Conservation (phyloP, 768 basidiomycete genomes). For the Phylloporus arenicola region DNA sequence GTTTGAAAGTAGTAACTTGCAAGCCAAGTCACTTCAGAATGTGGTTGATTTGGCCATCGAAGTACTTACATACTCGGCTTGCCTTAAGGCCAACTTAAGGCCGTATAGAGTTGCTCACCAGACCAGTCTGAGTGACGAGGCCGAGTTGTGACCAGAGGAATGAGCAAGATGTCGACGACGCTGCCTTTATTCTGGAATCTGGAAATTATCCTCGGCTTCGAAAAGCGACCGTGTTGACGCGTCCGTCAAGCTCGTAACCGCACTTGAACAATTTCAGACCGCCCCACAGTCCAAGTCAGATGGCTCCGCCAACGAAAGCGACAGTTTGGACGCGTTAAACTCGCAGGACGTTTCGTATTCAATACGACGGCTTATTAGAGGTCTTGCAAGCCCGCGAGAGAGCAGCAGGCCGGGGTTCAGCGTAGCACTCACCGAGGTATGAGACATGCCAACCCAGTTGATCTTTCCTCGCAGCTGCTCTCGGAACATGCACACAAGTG, state of each 20-base stretch:
- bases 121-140: no score
- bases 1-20: no score
- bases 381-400: slow-evolving; percentile 87
- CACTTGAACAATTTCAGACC: slow-evolving; percentile 82
- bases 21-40: no score
- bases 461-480: slow-evolving; percentile 52
- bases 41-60: no score
- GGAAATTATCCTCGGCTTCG: slow-evolving; percentile 80
- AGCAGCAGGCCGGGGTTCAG: slow-evolving; percentile 93
- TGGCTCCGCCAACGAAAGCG: slow-evolving; percentile 36
- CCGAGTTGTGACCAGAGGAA: no score
- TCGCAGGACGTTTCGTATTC: slow-evolving; percentile 93
- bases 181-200: slow-evolving; percentile 92
- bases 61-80: no score
- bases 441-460: slow-evolving; percentile 17
- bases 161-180: slow-evolving; percentile 65
- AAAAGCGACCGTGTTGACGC: slow-evolving; percentile 80
- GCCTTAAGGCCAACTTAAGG: no score
- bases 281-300: slow-evolving; percentile 41
- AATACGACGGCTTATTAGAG: slow-evolving; percentile 78
- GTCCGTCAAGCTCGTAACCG: slow-evolving; percentile 74
- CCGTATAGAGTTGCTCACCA: no score
- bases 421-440: slow-evolving; percentile 90
- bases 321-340: slow-evolving; percentile 62
- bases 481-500: slow-evolving; percentile 69